Conservation (phyloP, 176 grass and related monocot species). For the Avena atlantica region DNA sequence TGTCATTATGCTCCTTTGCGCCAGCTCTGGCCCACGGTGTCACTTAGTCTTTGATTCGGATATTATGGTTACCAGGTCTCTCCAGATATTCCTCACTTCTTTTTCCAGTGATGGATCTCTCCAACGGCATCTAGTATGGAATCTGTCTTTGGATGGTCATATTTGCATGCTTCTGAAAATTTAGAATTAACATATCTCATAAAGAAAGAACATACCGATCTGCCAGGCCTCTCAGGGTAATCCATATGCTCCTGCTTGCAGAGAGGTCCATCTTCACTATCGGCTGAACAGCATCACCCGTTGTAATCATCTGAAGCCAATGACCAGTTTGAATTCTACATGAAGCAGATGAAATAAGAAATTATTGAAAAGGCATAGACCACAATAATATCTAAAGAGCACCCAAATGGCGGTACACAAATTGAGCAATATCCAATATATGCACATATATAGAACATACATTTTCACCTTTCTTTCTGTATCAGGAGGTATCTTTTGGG, state of each 20-base stretch:
- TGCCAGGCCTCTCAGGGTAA: slow-evolving; percentile 35
- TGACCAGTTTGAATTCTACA: slow-evolving; percentile 47
- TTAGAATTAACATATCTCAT: too few relatives aligned
- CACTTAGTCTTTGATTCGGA: too few relatives aligned
- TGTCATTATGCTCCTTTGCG: too few relatives aligned
- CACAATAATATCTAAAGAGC: too few relatives aligned
- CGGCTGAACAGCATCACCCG: slow-evolving; percentile 43
- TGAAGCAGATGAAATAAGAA: slow-evolving; percentile 26
- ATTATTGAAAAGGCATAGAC: not conserved
- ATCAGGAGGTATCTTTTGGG: slow-evolving; percentile 26
- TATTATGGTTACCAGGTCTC: slow-evolving; percentile 30
- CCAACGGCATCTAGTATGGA: not conserved
- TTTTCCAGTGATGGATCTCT: slow-evolving; percentile 19
- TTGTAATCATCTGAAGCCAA: slow-evolving; percentile 44
- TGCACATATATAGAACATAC: slow-evolving; percentile 2
- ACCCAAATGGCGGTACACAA: too few relatives aligned
- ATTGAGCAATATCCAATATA: not conserved
- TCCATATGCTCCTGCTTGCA: slow-evolving; percentile 46
- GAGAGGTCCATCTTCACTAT: slow-evolving; percentile 42
- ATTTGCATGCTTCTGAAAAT: not conserved
- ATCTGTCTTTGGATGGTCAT: not conserved
- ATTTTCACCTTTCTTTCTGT: slow-evolving; percentile 50
- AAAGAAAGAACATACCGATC: not conserved
- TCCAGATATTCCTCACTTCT: slow-evolving; percentile 43
- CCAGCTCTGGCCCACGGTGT: too few relatives aligned